A percentile compares a stretch with the other conserved stretches of the same genome.
Evolutionary conservation across 306 rosid genomes (phyloP).

Genomic region (Dryas alaskensis): DNA sequence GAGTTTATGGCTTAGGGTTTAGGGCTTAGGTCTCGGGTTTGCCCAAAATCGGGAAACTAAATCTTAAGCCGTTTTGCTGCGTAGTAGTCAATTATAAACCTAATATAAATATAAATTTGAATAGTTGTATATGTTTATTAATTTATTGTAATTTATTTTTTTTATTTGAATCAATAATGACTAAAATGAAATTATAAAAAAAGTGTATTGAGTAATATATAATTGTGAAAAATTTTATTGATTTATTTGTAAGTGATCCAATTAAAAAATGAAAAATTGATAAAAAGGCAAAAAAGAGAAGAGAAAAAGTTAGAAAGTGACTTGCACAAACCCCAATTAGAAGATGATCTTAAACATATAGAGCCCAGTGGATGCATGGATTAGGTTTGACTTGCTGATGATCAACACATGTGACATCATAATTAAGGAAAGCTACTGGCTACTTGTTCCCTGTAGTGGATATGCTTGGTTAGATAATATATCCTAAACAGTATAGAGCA

Average conservation of each 20-base stretch:
- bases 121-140: too few relatives aligned
- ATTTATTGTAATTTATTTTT: too few relatives aligned
- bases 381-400: slow-evolving; percentile 40
- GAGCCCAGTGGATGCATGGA: slow-evolving; percentile 34
- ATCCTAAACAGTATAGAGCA: slow-evolving; percentile 17
- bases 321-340: slow-evolving; percentile 10
- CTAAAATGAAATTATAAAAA: too few relatives aligned
- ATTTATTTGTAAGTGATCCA: too few relatives aligned
- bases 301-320: slow-evolving; percentile 9
- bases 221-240: too few relatives aligned
- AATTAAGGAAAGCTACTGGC: slow-evolving; percentile 45
- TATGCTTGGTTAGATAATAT: slow-evolving; percentile 28
- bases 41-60: too few relatives aligned
- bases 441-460: slow-evolving; percentile 26
- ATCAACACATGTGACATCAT: slow-evolving; percentile 43
- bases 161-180: too few relatives aligned
- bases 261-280: too few relatives aligned
- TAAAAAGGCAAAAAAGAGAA: background rate
- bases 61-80: background rate
- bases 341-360: slow-evolving; percentile 20
- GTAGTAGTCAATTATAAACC: background rate
- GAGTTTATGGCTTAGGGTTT: too few relatives aligned
- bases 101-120: too few relatives aligned
- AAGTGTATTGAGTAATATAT: too few relatives aligned
- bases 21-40: too few relatives aligned